Evolutionary conservation across 2,329 filamentous ascomycete genomes (phyloP), one percentile per base, ranked within the genome.

Genomic region (Diatrype stigma): DNA sequence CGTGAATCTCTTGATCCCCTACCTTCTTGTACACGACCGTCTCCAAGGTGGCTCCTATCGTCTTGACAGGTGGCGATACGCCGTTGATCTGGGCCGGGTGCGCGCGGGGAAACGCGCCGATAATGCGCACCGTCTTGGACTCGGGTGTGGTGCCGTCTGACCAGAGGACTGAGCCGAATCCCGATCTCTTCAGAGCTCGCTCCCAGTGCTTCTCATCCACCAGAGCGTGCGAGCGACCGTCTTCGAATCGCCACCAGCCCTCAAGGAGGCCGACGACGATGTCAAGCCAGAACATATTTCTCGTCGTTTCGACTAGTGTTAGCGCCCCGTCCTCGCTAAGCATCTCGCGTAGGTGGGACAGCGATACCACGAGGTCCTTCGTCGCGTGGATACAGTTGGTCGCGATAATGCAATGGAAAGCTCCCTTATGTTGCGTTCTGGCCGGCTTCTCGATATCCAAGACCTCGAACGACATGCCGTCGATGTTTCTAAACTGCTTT

Each of bases 351-450:
- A 69, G 58, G 45, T 70, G 60, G 0, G 28, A 19, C 5, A 58
- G 45, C 2, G 68, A 67, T 1, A 30, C 11, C 1, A 38, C 46
- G 1, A 70, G 54, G 45, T 61, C 51, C 2, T 47, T 45, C 0
- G 69, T 72, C 0, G 70, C 69, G 46, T 73, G 70, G 14, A 72
- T 61, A 46, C 67, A 70, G 48, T 71, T 73, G 2, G 66, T 62
- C 0, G 67, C 60, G 10, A 73, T 48, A 21, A 73, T 53, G 37
- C 66, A 37, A 47, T 71, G 61, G 42, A 61, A 70, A 3, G 51
- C 47, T 2, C 53, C 59, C 6, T 46, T 14, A 10, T 58, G 48
- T 16, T 58, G 45, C 2, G 56, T 12, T 2, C 51, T 30, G 1
- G 62, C 57, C 16, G 56, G 48, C 28, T 64, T 54, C 47, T 70